Conservation (phyloP, 1,139 yeast species). For the Magnusiomyces suaveolens region DNA sequence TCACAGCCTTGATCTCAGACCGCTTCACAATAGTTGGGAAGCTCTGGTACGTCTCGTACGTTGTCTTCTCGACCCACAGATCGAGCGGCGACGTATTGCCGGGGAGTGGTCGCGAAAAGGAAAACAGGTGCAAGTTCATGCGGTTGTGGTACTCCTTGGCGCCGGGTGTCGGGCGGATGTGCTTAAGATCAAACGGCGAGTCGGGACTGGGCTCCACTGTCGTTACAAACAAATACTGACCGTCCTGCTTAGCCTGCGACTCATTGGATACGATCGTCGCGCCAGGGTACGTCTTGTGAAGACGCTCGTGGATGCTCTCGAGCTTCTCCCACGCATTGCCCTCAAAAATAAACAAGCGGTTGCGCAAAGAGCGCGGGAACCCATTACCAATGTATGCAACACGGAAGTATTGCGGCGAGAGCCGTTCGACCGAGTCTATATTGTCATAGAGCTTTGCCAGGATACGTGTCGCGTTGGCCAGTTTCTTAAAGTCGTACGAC, state of each 20-base stretch:
- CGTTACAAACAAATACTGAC: constrained; percentile 63
- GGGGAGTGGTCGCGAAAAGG: constrained; percentile 61
- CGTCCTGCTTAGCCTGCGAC: constrained; percentile 54
- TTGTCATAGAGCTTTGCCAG: constrained; percentile 59
- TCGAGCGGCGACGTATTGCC: constrained; percentile 67
- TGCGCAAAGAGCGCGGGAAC: constrained; percentile 68
- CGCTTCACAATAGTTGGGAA: constrained; percentile 88
- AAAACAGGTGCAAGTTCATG: constrained; percentile 62
- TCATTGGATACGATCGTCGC: constrained; percentile 64
- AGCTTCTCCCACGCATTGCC: constrained; percentile 85
- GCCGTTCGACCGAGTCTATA: constrained; percentile 60
- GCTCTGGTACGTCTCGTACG: constrained; percentile 62
- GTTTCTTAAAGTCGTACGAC: constrained; percentile 67
- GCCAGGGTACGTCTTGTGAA: constrained; percentile 71
- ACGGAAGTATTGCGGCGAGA: constrained; percentile 66
- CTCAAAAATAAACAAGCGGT: constrained; percentile 71
- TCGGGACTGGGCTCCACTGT: constrained; percentile 52
- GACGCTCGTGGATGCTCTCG: constrained; percentile 69
- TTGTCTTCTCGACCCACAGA: constrained; percentile 82
- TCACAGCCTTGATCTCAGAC: constrained; percentile 52
- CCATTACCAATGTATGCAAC: constrained; percentile 79
- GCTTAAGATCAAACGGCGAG: constrained; percentile 8
- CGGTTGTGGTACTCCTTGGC: constrained; percentile 26
- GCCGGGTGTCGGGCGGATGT: constrained; percentile 21
- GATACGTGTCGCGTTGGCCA: constrained; percentile 62